Conservation (phyloP, 306 rosid species). For the Trifolium dubium region DNA sequence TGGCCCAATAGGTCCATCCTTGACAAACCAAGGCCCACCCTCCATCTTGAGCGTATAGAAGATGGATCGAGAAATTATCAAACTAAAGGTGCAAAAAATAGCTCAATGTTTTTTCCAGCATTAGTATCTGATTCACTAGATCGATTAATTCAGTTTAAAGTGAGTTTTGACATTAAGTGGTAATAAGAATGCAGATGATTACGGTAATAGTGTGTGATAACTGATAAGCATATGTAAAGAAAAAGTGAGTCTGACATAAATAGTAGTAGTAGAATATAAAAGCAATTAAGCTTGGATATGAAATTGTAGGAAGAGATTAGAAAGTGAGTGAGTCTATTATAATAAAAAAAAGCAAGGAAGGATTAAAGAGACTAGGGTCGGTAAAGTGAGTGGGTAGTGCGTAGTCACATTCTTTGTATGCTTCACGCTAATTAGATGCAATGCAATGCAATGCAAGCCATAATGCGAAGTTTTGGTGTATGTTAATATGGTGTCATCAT, state of each 20-base stretch:
- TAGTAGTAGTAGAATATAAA: neutral
- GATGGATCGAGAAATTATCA: too few relatives aligned
- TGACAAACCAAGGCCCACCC: too few relatives aligned
- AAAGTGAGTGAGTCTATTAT: conserved; percentile 23
- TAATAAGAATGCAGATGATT: too few relatives aligned
- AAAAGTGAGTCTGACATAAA: neutral
- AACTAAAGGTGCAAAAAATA: too few relatives aligned
- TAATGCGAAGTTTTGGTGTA: neutral
- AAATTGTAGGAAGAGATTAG: conserved; percentile 4
- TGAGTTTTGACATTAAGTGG: too few relatives aligned
- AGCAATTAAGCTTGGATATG: conserved; percentile 16
- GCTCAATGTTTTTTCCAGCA: too few relatives aligned
- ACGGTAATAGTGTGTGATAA: too few relatives aligned
- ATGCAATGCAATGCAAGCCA: conserved; percentile 6
- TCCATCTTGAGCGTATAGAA: too few relatives aligned
- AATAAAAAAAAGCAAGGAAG: neutral
- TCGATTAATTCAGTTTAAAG: too few relatives aligned
- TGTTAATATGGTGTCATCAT: neutral
- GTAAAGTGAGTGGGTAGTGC: conserved; percentile 1
- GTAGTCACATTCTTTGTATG: neutral
- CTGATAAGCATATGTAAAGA: neutral
- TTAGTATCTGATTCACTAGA: too few relatives aligned
- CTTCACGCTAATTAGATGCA: neutral
- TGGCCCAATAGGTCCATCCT: too few relatives aligned
- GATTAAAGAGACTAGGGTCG: neutral